Evolutionary conservation across 495 filamentous ascomycete genomes (phyloP).

Genomic region (Lasiosphaeris hirsuta): DNA sequence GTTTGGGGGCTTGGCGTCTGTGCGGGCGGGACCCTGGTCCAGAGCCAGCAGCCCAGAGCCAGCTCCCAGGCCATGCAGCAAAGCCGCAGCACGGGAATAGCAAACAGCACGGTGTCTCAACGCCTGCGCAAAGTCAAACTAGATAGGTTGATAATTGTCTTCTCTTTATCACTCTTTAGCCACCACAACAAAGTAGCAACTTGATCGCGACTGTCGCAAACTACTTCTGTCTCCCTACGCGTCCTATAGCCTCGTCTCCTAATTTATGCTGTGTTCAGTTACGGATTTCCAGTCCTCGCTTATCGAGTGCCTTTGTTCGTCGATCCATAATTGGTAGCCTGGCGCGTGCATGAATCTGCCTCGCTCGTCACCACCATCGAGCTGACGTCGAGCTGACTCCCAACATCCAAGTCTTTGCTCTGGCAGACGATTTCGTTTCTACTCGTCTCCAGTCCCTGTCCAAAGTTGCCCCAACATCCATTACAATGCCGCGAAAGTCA

Average conservation of each 20-base stretch:
- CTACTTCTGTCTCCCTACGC: not conserved
- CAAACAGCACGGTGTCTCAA: no score
- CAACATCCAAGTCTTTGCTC: not conserved
- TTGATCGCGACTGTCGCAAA: not conserved
- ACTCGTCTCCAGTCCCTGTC: not conserved
- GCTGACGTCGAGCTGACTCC: not conserved
- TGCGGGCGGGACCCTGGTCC: no score
- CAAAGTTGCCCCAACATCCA: not conserved
- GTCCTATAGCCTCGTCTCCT: constrained; percentile 8
- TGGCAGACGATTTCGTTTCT: not conserved
- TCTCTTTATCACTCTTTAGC: no score
- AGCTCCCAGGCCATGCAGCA: no score
- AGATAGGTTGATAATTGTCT: no score
- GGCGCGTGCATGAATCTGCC: not conserved
- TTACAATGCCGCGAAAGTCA: constrained; percentile 39
- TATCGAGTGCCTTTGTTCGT: not conserved
- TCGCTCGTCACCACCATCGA: not conserved
- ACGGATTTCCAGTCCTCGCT: constrained; percentile 6
- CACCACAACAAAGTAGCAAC: no score
- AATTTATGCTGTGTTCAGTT: constrained; percentile 3
- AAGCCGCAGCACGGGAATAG: no score
- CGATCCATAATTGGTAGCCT: not conserved
- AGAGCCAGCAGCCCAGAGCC: no score
- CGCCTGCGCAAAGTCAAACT: no score
- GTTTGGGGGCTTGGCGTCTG: no score